Evolutionary conservation across 1,284 basidiomycete genomes (phyloP), one percentile per base, ranked within the genome.

Genomic region (Moesziomyces globuligerus): DNA sequence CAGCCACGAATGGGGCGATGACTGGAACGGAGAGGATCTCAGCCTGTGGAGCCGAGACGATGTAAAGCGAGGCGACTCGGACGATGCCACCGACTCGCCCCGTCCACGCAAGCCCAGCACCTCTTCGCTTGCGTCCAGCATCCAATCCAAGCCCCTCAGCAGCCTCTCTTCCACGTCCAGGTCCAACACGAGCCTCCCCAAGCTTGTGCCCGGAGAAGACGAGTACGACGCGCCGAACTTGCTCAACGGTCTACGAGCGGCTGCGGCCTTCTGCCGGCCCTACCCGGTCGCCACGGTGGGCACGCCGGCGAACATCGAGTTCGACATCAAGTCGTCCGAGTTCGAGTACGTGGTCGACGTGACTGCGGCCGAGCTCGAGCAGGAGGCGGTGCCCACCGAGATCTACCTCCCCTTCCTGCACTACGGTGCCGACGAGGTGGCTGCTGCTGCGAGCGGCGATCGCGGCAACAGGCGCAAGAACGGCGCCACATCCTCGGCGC

Each of bases 1-100:
- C 79, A 87, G 86, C 23, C 93, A 97, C 81, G 83, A 88, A 77
- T 97, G 92, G 92, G 93, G 94, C 18, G 95, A 98, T 81, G 89
- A 89, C 3, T 98, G 94, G 94, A 94, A 98, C 81, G 89, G 92
- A 83, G 95, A 98, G 84, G 95, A 98, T 83, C 83, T 98, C 55
- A 94, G 92, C 52, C 62, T 85, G 64, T 98, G 92, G 92, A 90
- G 90, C 72, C 72, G 81, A 3, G 92, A 95, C 78, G 94, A 95
- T 80, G 72, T 84, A 80, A 74, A 82, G 74, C 82, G 78, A 5
- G 43, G 38, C 21, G 66, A 62, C 15, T n/a, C 49, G 4, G 56
- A 52, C 17, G 24, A 17, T n/a, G 21, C 40, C 0, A 43, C 49
- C 9, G n/a, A 26, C 7, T 23, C 34, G 2, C 23, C 47, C 8